phyloP scores from a whole-genome alignment of 1,139 yeast species.

The Blastobotrys apis region DNA sequence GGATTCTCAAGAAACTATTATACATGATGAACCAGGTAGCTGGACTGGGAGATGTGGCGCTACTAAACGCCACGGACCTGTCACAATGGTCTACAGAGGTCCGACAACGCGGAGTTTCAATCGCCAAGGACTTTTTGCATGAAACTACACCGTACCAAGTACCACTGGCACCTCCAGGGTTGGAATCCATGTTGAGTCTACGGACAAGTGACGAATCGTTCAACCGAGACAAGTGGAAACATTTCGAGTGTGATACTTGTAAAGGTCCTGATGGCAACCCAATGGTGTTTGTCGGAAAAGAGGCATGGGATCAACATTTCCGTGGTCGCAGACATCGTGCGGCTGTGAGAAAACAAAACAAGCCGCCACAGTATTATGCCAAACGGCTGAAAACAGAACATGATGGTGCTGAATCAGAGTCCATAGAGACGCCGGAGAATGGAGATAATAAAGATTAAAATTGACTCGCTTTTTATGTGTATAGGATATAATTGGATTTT shows the following conservation, averaged over 20 bases:
- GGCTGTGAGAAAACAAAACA: conserved; percentile 14
- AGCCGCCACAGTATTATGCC: conserved; percentile 8
- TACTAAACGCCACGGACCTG: conserved; percentile 76
- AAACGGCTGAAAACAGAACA: conserved; percentile 9
- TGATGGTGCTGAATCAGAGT: no score
- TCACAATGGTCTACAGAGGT: conserved; percentile 57
- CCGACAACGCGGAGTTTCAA: conserved; percentile 47
- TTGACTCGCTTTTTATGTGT: no score
- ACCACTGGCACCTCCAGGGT: conserved; percentile 44
- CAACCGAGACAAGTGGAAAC: conserved; percentile 56
- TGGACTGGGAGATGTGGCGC: conserved; percentile 51
- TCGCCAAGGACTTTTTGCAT: conserved; percentile 45
- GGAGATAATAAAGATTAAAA: no score
- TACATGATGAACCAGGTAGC: conserved; percentile 49
- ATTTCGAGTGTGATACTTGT: conserved; percentile 64
- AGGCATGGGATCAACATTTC: conserved; percentile 64
- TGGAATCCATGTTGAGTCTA: conserved; percentile 36
- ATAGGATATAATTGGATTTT: no score
- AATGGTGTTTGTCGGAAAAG: conserved; percentile 67
- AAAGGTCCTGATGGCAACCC: conserved; percentile 51
- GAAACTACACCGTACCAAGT: conserved; percentile 13
- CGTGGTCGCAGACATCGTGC: conserved; percentile 46
- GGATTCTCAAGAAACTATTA: conserved; percentile 74
- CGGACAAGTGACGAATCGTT: conserved; percentile 27
- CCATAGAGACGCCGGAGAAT: no score